phyloP scores from a whole-genome alignment of 176 grass and related monocot genomes.

The Saccharum officinarum region DNA sequence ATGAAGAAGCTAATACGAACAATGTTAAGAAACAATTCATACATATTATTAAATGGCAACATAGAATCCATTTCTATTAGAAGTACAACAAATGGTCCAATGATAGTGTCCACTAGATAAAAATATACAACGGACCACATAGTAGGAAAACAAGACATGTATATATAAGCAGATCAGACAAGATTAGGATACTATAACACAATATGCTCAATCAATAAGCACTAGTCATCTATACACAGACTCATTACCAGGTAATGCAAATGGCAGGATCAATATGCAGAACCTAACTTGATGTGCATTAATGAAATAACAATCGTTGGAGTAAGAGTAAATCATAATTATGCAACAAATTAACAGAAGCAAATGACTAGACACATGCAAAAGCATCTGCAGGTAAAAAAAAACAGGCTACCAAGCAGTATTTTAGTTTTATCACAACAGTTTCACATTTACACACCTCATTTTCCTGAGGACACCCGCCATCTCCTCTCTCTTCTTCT shows the following conservation, averaged over 20 bases:
- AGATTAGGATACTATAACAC: neutral
- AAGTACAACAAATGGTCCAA: neutral
- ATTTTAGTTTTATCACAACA: neutral
- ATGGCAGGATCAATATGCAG: neutral
- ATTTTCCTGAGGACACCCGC: constrained; percentile 51
- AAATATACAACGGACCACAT: neutral
- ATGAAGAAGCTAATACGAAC: neutral
- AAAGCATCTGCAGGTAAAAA: neutral
- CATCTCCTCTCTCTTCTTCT: constrained; percentile 81
- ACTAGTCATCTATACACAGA: neutral
- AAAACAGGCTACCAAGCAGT: neutral
- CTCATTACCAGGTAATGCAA: neutral
- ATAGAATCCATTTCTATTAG: neutral
- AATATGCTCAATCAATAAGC: neutral
- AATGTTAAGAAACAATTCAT: neutral
- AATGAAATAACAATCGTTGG: neutral
- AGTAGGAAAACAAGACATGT: neutral
- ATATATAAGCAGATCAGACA: neutral
- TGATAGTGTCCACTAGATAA: neutral
- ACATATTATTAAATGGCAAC: neutral
- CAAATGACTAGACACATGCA: neutral
- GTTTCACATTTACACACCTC: constrained; percentile 23
- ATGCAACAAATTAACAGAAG: neutral
- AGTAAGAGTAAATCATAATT: neutral
- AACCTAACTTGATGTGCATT: neutral